Percentiles rank a stretch among this genome's conserved stretches.
Evolutionary conservation across 371 early-diverging fungal species (phyloP).

Genomic region (Rhizopus arrhizus): DNA sequence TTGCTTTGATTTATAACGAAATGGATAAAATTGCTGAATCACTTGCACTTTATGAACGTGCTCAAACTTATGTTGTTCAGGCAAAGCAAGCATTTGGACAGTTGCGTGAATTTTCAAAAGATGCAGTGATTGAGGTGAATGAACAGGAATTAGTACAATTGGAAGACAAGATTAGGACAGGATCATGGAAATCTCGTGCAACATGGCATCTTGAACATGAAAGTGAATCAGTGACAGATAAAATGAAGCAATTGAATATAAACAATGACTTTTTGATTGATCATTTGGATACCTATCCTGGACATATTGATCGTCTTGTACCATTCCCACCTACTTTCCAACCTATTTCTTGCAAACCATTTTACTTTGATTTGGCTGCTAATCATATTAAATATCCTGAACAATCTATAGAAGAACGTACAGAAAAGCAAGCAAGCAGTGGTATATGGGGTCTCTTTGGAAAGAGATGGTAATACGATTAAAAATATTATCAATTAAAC

Average conservation of each 20-base stretch:
- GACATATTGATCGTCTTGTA: constrained; percentile 47
- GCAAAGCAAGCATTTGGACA: constrained; percentile 46
- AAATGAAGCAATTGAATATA: constrained; percentile 47
- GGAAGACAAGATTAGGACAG: constrained; percentile 54
- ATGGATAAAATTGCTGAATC: constrained; percentile 58
- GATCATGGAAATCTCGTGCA: constrained; percentile 63
- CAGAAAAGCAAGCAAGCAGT: constrained; percentile 29
- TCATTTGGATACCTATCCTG: constrained; percentile 56
- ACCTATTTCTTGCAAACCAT: constrained; percentile 75
- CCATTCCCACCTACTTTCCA: constrained; percentile 71
- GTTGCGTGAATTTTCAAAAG: constrained; percentile 30
- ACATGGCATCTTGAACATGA: constrained; percentile 55
- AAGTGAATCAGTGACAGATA: constrained; percentile 31
- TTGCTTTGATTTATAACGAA: constrained; percentile 56
- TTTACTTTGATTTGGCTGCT: constrained; percentile 82
- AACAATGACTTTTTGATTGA: constrained; percentile 51
- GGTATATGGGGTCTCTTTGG: constrained; percentile 43
- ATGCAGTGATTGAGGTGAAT: constrained; percentile 46
- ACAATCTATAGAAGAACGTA: constrained; percentile 29
- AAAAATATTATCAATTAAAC: neutral
- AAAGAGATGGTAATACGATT: constrained; percentile 30
- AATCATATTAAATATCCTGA: constrained; percentile 70
- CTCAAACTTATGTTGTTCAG: constrained; percentile 56
- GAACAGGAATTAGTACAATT: constrained; percentile 45
- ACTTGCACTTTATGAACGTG: constrained; percentile 66